Base-by-base conservation (phyloP, 495 filamentous ascomycete species). In the Aspergillus steynii region DNA sequence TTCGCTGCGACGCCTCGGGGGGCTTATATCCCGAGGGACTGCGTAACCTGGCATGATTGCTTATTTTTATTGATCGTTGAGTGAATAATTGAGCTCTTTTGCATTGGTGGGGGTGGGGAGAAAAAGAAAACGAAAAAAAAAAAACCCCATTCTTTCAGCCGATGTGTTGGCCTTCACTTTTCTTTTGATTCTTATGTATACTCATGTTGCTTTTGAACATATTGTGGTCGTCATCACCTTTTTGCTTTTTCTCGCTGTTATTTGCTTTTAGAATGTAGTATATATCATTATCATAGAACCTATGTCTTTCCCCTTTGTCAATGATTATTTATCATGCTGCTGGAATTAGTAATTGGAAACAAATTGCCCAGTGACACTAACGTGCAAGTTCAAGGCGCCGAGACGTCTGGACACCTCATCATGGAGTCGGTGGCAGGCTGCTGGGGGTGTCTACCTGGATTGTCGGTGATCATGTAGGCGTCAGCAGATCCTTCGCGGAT, bases 1-100 rank as follows among this genome's bases (percentile, higher is more conserved):
- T 6, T n/a, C 56, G 14, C 34, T 61, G 48, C 55, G 34, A 14
- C 46, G 47, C 10, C 29, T 58, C 27, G 34, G 46, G 6, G 34
- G 37, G 1, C 7, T 42, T 14, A 10, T 42, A 14, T 14, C 37
- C 37, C 37, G 37, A 42, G 37, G 37, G 12, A 42, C 37, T 42
- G 37, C 37, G 3, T 42, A 42, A 15, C 9, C 37, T 42, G 37
- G 9, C 37, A 42, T 42, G 37, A 4, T 4, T 15, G 14, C 20
- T 20, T 20, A 20, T 20, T 14, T 42, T 1, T 42, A 14, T 1
- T 42, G 12, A 12, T 8, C 6, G 37, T 42, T 20, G 20, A 20
- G 12, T 42, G 10, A 12, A 15, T 42, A 1, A 42, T 1, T 14
- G 9, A 42, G 31, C 31, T 7, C 31, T 7, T 14, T 42, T 42